Evolutionary conservation across 805 yeast genomes (phyloP), one percentile per base, ranked within the genome.

Genomic region (Maudiozyma bulderi): DNA sequence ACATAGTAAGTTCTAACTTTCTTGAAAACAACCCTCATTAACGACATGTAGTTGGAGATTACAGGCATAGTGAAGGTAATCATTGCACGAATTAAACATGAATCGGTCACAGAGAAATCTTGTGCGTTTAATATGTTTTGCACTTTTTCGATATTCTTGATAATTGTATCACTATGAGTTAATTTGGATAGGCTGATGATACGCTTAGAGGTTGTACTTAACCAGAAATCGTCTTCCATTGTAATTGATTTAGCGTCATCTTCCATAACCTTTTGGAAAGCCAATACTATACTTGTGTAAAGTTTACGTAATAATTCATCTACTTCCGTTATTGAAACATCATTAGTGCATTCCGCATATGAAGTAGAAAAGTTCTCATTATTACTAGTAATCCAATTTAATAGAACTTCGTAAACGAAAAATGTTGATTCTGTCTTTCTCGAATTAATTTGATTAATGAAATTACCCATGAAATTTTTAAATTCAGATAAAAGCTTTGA

Each of bases 161-260:
- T 43, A 34, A 83, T 68, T 10, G 67, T 58, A 0, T 57, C 57
- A 35, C 68, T 59, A 46, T 74, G 74, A n/a, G 77, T 60, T 1
- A 71, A 51, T 47, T 75, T 78, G 6, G 76, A 57, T 44, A 74
- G 66, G 14, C 63, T 65, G 20, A 65, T 59, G 3, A 78, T 55
- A 40, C 73, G 70, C 41, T 69, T 73, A 50, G 82, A 82, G 1
- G 80, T 54, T 1, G 57, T 48, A 4, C 71, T 62, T 33, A 87
- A 71, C 95, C 96, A 90, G n/a, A 73, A 70, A 50, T 85, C 90
- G 29, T 75, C 80, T 1, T 74, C 82, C 20, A 69, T 76, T 1
- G 64, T 53, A 2, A 78, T 56, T 1, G 55, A 46, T 2, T 54
- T 63, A 4, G 57, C 54, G 45, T 72, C 72, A 9, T 59, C 54